These are phyloP conservation scores for Amaranthus hypochondriacus DNA, from an alignment of 148 eudicot genomes.

Conservation along the genomic window DNA sequence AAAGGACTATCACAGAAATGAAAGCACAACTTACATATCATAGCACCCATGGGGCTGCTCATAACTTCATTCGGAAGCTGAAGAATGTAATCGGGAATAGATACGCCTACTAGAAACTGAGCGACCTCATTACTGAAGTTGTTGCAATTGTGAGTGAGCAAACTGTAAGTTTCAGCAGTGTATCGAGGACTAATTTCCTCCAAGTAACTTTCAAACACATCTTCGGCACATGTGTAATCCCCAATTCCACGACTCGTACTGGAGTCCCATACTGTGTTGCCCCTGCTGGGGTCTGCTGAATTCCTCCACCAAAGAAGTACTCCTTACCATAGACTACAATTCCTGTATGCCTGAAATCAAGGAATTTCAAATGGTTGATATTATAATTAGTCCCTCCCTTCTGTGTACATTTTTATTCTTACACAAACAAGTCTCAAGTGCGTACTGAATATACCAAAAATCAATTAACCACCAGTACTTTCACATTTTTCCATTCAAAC, in stretches of 20 bases:
- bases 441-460: not conserved
- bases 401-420: no score
- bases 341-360: conserved; percentile 80
- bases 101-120: conserved; percentile 74
- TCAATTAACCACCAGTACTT: not conserved
- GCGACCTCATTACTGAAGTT: conserved; percentile 96
- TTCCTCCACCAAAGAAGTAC: conserved; percentile 92
- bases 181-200: conserved; percentile 91
- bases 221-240: conserved; percentile 86
- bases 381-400: no score
- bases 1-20: not conserved
- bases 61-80: conserved; percentile 91
- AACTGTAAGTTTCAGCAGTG: conserved; percentile 85
- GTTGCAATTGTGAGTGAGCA: conserved; percentile 89
- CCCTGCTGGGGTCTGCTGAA: conserved; percentile 69
- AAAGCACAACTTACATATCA: conserved; percentile 61
- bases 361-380: not conserved
- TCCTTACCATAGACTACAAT: conserved; percentile 88
- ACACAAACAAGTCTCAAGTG: no score
- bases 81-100: conserved; percentile 82
- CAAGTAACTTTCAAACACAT: conserved; percentile 79
- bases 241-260: conserved; percentile 70
- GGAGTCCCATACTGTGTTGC: conserved; percentile 85
- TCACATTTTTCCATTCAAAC: not conserved
- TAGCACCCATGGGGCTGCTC: conserved; percentile 86